These are phyloP conservation scores for Chlamydomonas applanata DNA, from an alignment of 139 green algal species.

Conservation along the genomic window DNA sequence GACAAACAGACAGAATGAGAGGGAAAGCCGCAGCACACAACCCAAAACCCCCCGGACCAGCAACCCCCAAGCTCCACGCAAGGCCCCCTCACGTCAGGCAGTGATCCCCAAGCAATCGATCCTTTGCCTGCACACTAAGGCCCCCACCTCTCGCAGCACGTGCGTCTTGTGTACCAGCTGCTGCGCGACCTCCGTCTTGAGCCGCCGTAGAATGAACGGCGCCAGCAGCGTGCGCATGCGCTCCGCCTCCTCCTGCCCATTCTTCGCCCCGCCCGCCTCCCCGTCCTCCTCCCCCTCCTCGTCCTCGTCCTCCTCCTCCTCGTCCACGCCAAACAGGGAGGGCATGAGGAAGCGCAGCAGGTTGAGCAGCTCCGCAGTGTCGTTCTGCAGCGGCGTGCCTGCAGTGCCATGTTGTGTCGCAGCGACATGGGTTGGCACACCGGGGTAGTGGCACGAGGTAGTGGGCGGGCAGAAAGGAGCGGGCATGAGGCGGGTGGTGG, in stretches of 20 bases:
- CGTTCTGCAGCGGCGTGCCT: slow-evolving; percentile 93
- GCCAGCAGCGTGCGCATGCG: slow-evolving; percentile 82
- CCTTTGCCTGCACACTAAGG: neutral
- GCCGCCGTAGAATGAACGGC: slow-evolving; percentile 87
- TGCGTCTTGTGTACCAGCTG: slow-evolving; percentile 80
- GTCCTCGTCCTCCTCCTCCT: slow-evolving; percentile 37
- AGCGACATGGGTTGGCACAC: no score
- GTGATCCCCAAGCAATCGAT: no score
- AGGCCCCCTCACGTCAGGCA: no score
- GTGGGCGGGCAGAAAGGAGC: neutral
- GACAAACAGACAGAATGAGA: no score
- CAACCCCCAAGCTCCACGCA: no score
- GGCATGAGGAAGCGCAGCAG: slow-evolving; percentile 90
- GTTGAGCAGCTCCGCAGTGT: slow-evolving; percentile 83
- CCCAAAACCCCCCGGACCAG: no score
- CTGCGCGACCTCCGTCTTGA: slow-evolving; percentile 87
- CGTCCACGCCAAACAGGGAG: slow-evolving; percentile 59
- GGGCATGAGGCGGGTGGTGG: neutral
- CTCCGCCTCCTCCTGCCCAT: slow-evolving; percentile 38
- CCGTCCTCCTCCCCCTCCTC: slow-evolving; percentile 46
- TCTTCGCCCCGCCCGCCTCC: no score
- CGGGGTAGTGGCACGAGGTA: neutral
- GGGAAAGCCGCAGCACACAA: no score
- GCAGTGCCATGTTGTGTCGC: no score
- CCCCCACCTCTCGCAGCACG: slow-evolving; percentile 34